These are phyloP conservation scores for Atkinsonella hypoxylon DNA, from an alignment of 2,329 filamentous ascomycete species.

Conservation along the genomic window DNA sequence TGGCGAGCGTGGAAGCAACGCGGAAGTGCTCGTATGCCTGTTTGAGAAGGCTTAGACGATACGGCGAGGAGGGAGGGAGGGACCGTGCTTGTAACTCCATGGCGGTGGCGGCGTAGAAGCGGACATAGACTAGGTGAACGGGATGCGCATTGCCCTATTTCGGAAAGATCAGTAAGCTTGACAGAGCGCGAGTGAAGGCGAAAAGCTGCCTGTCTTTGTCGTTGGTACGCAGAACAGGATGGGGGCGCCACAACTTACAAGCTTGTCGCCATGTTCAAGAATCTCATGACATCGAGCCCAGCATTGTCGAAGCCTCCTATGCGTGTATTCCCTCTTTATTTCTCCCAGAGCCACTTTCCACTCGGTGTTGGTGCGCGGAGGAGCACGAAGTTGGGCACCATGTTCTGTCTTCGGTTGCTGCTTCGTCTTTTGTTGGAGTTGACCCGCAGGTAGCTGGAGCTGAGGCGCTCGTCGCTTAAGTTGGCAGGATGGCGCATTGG, in stretches of 20 bases:
- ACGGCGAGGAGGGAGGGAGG: slow-evolving; percentile 31
- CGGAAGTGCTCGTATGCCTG: slow-evolving; percentile 42
- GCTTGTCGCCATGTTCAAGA: slow-evolving; percentile 33
- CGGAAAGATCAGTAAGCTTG: too few species aligned
- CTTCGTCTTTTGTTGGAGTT: neutral
- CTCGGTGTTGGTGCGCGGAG: slow-evolving; percentile 32
- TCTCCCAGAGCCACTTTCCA: slow-evolving; percentile 40
- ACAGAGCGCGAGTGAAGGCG: neutral
- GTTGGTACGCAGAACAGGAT: neutral
- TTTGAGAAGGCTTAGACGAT: slow-evolving; percentile 35
- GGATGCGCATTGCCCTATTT: slow-evolving; percentile 31
- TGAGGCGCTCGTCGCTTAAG: neutral
- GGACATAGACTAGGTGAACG: slow-evolving; percentile 44
- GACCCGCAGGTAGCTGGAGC: neutral
- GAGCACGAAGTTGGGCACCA: neutral
- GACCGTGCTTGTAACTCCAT: slow-evolving; percentile 43
- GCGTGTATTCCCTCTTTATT: slow-evolving; percentile 41
- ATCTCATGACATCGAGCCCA: slow-evolving; percentile 40
- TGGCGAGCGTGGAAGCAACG: slow-evolving; percentile 34
- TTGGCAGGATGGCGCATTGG: neutral
- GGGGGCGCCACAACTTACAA: slow-evolving; percentile 21
- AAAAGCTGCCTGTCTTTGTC: slow-evolving; percentile 9
- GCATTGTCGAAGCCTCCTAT: slow-evolving; percentile 40
- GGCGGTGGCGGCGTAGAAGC: slow-evolving; percentile 50
- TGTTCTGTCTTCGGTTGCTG: neutral